Percentiles rank a stretch among this genome's conserved stretches.
Evolutionary conservation across 352 stramenopile species (phyloP).

Genomic region (Globisporangium nagaii): DNA sequence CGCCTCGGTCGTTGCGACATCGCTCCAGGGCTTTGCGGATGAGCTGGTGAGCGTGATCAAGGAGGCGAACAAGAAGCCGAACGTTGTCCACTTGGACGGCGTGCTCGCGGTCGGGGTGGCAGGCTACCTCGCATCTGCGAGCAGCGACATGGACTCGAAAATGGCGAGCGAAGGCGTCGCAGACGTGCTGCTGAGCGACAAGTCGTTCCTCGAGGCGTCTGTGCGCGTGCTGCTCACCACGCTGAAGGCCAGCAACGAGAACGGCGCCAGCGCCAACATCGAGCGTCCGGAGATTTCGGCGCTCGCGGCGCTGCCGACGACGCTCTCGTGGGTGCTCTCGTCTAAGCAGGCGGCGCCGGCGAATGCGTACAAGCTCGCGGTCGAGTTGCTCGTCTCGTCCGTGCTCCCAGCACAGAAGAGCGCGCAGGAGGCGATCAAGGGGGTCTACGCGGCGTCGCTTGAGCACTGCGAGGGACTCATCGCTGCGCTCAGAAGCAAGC

Average conservation of each 20-base stretch:
- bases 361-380: conserved; percentile 46
- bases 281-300: conserved; percentile 59
- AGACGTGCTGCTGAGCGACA: conserved; percentile 33
- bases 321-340: conserved; percentile 65
- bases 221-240: conserved; percentile 32
- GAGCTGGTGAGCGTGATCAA: conserved; percentile 53
- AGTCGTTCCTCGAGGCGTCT: conserved; percentile 45
- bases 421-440: conserved; percentile 34
- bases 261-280: conserved; percentile 10
- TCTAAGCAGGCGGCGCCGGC: conserved; percentile 47
- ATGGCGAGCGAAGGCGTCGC: conserved; percentile 50
- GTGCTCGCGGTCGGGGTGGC: conserved; percentile 63
- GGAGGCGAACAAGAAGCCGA: conserved; percentile 75
- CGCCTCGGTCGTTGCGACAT: conserved; percentile 16
- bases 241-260: conserved; percentile 13
- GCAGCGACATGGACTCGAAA: conserved; percentile 47
- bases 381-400: conserved; percentile 52
- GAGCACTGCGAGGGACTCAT: conserved; percentile 50
- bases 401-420: conserved; percentile 47
- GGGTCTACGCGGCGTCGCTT: conserved; percentile 51
- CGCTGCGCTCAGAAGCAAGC: conserved; percentile 52
- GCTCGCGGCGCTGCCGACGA: conserved; percentile 34
- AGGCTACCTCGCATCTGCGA: conserved; percentile 48
- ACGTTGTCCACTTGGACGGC: conserved; percentile 68
- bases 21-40: conserved; percentile 28